Conservation (phyloP, 2,329 filamentous ascomycete species). For the Cladosporium sp. region DNA sequence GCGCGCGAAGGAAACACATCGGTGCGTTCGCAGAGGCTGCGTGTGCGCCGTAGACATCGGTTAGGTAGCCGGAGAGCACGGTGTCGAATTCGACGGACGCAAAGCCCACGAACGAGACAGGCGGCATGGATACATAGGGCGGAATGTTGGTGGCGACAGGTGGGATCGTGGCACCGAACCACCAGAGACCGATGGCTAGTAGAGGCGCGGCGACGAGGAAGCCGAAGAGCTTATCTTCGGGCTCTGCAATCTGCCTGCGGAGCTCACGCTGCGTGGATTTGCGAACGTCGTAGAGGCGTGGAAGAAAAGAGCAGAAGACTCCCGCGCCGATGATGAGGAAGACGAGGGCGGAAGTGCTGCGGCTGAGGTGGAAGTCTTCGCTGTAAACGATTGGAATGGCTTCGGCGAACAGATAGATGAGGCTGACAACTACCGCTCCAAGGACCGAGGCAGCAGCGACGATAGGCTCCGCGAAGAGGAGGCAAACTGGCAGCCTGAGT, state of each 20-base stretch:
- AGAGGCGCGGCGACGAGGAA: constrained; percentile 48
- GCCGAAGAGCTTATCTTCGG: constrained; percentile 52
- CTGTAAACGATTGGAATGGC: constrained; percentile 44
- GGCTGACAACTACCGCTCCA: constrained; percentile 44
- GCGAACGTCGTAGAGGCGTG: constrained; percentile 45
- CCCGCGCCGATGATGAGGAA: constrained; percentile 65
- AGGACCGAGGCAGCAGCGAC: constrained; percentile 47
- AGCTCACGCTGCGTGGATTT: constrained; percentile 33
- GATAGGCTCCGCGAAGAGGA: constrained; percentile 51
- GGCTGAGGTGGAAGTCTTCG: constrained; percentile 33
- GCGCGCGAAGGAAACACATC: constrained; percentile 42
- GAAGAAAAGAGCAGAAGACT: constrained; percentile 43
- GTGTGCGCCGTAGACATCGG: constrained; percentile 48
- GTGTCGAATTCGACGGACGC: constrained; percentile 50
- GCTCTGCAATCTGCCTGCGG: constrained; percentile 30
- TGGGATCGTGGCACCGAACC: constrained; percentile 51
- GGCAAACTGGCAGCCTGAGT: constrained; percentile 43
- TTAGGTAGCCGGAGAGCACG: constrained; percentile 45
- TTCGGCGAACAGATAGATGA: constrained; percentile 54
- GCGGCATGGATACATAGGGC: constrained; percentile 23
- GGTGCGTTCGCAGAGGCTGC: constrained; percentile 48
- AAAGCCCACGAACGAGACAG: constrained; percentile 48
- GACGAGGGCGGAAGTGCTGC: constrained; percentile 48
- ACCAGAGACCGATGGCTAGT: constrained; percentile 47
- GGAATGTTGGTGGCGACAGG: constrained; percentile 37